Base-by-base conservation (phyloP, 306 rosid genomes). In the cucumber (Cucumis sativus) region DNA sequence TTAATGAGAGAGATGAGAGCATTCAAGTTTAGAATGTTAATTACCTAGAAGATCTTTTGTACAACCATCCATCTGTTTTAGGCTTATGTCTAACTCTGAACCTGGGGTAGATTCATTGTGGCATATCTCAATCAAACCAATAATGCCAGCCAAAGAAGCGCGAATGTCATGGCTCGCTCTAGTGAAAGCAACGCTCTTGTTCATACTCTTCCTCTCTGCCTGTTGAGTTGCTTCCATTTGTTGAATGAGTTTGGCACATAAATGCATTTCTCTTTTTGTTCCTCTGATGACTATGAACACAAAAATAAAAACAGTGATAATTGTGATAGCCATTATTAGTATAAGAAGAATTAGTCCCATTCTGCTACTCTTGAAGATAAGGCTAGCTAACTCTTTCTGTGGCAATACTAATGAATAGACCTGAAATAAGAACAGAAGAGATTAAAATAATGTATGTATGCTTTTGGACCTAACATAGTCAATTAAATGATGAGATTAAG, bases 121-220 rank as follows among this genome's bases (percentile, higher is more conserved):
- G 6, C 87, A 91, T 47, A 85, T 40, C 20, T 89, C 91, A 7
- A 94, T 86, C 85, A 90, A 81, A 66, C 93, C 93, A 8, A 79
- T 82, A 43, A 94, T 83, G 14, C 85, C 90, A 0, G 95, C 95
- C 4, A 91, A 89, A 81, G 87, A 84, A 75, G 89, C 84, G 0
- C 96, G 90, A 84, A 94, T 80, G 79, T 92, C 98, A 76, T 91
- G 97, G 86, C 91, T 92, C 10, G 93, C 95, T 39, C 59, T 81
- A 1, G 91, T 87, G 69, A 90, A 88, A 33, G 96, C 97, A 2
- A 52, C 73, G n/a, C 88, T 94, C 81, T 90, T 91, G 30, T 92
- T 90, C 86, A 82, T 84, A 64, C 88, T 89, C 77, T 88, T 91
- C 49, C 88, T 81, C 88, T 90, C 96, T 4, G 98, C 97, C 76